These are phyloP conservation scores for Usnea hakonensis DNA, from an alignment of 495 filamentous ascomycete genomes.

Conservation along the genomic window DNA sequence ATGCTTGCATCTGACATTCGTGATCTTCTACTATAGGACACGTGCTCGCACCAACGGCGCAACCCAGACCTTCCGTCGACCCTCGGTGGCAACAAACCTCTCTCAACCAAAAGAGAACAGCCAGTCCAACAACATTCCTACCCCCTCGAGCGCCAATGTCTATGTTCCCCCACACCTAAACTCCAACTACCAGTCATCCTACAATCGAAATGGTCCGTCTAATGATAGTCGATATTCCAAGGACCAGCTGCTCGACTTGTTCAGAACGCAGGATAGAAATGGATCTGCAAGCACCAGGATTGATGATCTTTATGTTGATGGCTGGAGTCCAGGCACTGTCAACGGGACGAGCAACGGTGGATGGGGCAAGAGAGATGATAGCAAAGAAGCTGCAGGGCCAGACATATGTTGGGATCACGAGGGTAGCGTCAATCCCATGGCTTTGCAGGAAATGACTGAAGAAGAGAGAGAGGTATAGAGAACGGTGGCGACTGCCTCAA, in stretches of 20 bases:
- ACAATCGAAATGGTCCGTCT: slow-evolving; percentile 47
- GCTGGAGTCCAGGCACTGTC: slow-evolving; percentile 65
- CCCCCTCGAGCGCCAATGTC: slow-evolving; percentile 44
- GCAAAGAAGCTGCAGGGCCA: slow-evolving; percentile 56
- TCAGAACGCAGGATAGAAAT: slow-evolving; percentile 49
- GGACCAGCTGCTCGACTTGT: slow-evolving; percentile 74
- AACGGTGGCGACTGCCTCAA: too few relatives aligned
- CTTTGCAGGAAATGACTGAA: slow-evolving; percentile 65
- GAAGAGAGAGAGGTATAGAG: slow-evolving; percentile 69
- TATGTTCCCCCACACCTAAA: slow-evolving; percentile 57
- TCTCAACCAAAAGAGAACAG: slow-evolving; percentile 43
- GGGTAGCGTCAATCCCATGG: slow-evolving; percentile 64
- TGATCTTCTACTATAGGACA: slow-evolving; percentile 42
- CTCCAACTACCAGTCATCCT: slow-evolving; percentile 40
- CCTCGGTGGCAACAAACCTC: slow-evolving; percentile 61
- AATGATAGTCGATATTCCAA: slow-evolving; percentile 66
- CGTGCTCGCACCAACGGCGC: slow-evolving; percentile 66
- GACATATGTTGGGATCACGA: slow-evolving; percentile 85
- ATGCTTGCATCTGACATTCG: slow-evolving; percentile 18
- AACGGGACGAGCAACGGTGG: slow-evolving; percentile 54
- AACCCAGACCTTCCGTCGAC: slow-evolving; percentile 78
- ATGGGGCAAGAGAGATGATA: slow-evolving; percentile 73
- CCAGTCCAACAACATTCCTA: slow-evolving; percentile 39
- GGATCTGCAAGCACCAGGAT: slow-evolving; percentile 55
- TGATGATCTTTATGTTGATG: slow-evolving; percentile 61